Evolutionary conservation across 805 yeast species (phyloP).

Genomic region (Saturnispora kantuleensis): DNA sequence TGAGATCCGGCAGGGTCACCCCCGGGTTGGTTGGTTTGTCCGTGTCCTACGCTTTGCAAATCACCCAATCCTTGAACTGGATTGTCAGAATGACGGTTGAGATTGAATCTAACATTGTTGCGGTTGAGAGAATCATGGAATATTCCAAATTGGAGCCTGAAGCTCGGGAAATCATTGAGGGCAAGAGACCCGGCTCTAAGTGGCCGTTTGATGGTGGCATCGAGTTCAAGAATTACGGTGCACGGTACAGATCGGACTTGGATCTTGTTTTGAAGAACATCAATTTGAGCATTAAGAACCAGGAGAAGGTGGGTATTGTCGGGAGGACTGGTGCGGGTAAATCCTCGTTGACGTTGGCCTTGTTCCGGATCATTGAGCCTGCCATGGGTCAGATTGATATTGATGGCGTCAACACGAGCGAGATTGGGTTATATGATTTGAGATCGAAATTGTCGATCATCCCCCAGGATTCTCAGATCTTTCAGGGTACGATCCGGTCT

Average conservation of each 20-base stretch:
- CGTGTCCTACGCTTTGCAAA: constrained; percentile 83
- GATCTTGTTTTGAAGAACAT: constrained; percentile 71
- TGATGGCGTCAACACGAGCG: constrained; percentile 57
- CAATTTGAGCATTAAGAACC: constrained; percentile 50
- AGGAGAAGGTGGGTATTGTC: constrained; percentile 88
- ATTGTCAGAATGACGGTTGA: constrained; percentile 98
- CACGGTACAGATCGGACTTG: constrained; percentile 73
- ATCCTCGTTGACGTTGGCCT: constrained; percentile 72
- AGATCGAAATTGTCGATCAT: constrained; percentile 73
- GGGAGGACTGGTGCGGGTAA: constrained; percentile 98
- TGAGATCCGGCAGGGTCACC: constrained; percentile 58
- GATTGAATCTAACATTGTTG: constrained; percentile 92
- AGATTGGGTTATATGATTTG: constrained; percentile 67
- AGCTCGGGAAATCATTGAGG: constrained; percentile 51
- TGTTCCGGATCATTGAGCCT: constrained; percentile 78
- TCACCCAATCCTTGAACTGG: constrained; percentile 93
- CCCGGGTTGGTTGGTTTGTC: constrained; percentile 94
- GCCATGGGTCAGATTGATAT: constrained; percentile 52
- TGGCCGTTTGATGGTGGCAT: constrained; percentile 76
- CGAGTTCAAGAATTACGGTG: constrained; percentile 61
- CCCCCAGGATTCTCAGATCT: constrained; percentile 90
- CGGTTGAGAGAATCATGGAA: constrained; percentile 60
- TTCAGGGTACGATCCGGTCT: constrained; percentile 77
- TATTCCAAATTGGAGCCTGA: constrained; percentile 50
- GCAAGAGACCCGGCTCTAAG: constrained; percentile 44